phyloP scores from a whole-genome alignment of 2,329 filamentous ascomycete species.

The Colletotrichum shisoi region DNA sequence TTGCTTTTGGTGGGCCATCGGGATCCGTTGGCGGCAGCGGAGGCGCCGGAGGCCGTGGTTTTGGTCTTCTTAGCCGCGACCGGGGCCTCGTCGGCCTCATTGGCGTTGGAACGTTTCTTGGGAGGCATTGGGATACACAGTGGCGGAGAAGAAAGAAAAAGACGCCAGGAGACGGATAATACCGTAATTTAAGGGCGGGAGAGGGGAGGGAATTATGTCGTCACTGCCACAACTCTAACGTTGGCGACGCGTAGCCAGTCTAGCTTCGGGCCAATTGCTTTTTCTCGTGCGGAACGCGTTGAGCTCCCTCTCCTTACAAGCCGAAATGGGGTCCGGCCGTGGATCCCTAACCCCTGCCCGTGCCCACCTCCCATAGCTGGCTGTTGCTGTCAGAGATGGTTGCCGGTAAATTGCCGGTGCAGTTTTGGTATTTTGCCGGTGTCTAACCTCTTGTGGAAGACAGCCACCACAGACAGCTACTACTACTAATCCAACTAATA shows the following conservation, averaged over 20 bases:
- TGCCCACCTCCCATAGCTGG: neutral
- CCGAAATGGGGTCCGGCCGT: constrained; percentile 12
- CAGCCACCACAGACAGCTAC: too few relatives aligned
- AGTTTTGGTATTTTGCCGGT: too few relatives aligned
- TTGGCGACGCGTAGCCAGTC: neutral
- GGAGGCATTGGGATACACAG: constrained; percentile 13
- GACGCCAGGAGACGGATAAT: neutral
- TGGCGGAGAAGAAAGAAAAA: neutral
- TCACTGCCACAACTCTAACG: constrained; percentile 7
- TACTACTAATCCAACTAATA: too few relatives aligned
- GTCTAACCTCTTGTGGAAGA: too few relatives aligned
- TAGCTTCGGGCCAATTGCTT: constrained; percentile 1
- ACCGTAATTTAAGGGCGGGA: neutral
- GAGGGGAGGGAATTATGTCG: neutral
- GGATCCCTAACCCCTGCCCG: neutral
- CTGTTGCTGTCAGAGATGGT: too few relatives aligned
- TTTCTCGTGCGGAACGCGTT: constrained; percentile 6
- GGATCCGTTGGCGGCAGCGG: neutral
- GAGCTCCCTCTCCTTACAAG: neutral
- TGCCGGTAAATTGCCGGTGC: too few relatives aligned
- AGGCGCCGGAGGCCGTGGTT: neutral
- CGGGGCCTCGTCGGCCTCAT: constrained; percentile 4
- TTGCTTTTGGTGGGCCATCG: constrained; percentile 39
- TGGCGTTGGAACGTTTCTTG: constrained; percentile 19
- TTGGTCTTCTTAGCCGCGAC: constrained; percentile 18